Base-by-base conservation (phyloP, 805 yeast species). In the Blastobotrys attinorum region DNA sequence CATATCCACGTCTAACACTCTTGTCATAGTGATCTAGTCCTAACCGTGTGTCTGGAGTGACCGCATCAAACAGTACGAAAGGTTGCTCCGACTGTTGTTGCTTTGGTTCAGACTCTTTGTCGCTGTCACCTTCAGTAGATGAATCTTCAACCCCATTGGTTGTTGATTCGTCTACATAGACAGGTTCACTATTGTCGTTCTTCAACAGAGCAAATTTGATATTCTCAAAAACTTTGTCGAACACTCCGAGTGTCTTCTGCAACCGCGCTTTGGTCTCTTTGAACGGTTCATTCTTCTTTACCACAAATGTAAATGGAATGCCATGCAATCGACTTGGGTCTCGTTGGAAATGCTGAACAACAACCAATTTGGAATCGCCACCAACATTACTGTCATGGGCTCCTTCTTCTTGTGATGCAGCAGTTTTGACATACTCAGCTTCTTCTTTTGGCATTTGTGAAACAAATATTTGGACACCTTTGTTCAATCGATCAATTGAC, bases 11-110 rank as follows among this genome's bases (percentile, higher is more conserved):
- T 47, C 80, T 71, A n/a, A 79, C 73, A 34, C 79, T 68, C 56
- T 92, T 75, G 59, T 87, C 96, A 1, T 92, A 88, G 56, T 86
- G 95, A 58, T 92, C 96, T 58, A 92, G 67, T 22, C 89, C 94
- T 41, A 92, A 65, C 25, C 69, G 71, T 46, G 75, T 80, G 37
- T 68, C 68, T 7, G 68, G 66, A 15, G 16, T 15, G 46, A 80
- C 58, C 34, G 72, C 73, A 43, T 79, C 80, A 58, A 67, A 82
- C 15, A 88, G 64, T 3, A 72, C 67, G 36, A 75, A 51, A 25
- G 29, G 29, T 11, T 25, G 7, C n/a, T n/a, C n/a, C n/a, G n/a
- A n/a, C n/a, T n/a, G n/a, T n/a, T n/a, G n/a, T n/a, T n/a, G n/a
- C n/a, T n/a, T n/a, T n/a, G n/a, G n/a, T n/a, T n/a, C n/a, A 11